phyloP scores from a whole-genome alignment of 2,329 filamentous ascomycete genomes.

The Ophiosphaerella korrae region DNA sequence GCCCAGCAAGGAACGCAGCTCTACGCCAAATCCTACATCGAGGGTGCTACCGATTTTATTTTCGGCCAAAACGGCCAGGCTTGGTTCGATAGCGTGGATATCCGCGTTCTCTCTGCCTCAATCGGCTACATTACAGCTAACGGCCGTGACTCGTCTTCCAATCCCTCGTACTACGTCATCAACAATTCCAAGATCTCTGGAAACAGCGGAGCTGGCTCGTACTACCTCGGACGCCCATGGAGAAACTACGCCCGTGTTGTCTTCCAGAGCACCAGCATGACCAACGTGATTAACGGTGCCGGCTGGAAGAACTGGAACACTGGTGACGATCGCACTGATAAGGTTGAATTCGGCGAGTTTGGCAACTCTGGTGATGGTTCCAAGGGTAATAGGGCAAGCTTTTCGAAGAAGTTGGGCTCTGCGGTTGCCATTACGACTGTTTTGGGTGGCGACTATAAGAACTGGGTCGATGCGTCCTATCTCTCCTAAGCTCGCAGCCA shows the following conservation, averaged over 20 bases:
- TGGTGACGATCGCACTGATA: conserved; percentile 54
- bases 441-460: conserved; percentile 47
- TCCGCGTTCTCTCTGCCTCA: conserved; percentile 51
- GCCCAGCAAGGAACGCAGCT: conserved; percentile 57
- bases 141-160: conserved; percentile 37
- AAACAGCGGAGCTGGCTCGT: conserved; percentile 48
- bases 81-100: conserved; percentile 59
- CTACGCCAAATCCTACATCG: conserved; percentile 61
- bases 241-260: conserved; percentile 57
- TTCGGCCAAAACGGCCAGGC: conserved; percentile 60
- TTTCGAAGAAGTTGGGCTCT: conserved; percentile 48
- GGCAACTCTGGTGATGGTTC: conserved; percentile 63
- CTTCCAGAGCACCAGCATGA: conserved; percentile 59
- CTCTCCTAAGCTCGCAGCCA: conserved; percentile 17
- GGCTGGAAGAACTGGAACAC: conserved; percentile 65
- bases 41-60: conserved; percentile 64
- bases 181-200: conserved; percentile 57
- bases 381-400: conserved; percentile 58
- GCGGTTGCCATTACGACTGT: conserved; percentile 53
- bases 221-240: conserved; percentile 62
- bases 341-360: conserved; percentile 65
- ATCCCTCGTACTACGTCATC: conserved; percentile 60
- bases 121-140: conserved; percentile 50
- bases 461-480: conserved; percentile 41
- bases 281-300: conserved; percentile 61